Evolutionary conservation across 148 eudicot species (phyloP), one percentile per base, ranked within the genome.

Genomic region (Pharnaceum exiguum): DNA sequence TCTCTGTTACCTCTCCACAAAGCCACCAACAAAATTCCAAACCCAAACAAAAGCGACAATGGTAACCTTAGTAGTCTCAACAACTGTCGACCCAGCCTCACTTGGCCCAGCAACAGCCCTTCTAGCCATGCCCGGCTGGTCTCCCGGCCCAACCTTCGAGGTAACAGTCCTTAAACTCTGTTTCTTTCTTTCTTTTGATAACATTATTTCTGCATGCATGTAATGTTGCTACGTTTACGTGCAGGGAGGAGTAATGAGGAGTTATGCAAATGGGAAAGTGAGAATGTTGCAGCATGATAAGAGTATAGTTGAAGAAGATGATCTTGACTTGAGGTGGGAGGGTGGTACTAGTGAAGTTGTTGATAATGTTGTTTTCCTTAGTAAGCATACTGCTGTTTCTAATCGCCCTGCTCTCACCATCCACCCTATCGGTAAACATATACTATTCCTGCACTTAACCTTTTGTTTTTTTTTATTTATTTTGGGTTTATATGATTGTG

Each of bases 401-500:
- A 78, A 69, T 30, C 95, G 86, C 13, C 89, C 95, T 16, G 95
- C 95, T 22, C 82, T 86, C 40, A 86, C 95, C 13, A 60, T 86
- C 10, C 86, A 86, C 60, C 95, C 95, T 2, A 86, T 82, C 54
- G 95, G 89, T 83, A n/a, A n/a, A n/a, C n/a, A n/a, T n/a, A n/a
- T n/a, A 82, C 5, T 2, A 1, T 36, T 25, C 10, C 2, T 10
- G 4, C 0, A 18, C 22, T 23, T 33, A 1, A 19, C 2, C 29
- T 2, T 8, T 17, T 23, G 1, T 9, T 47, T 47, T 4, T 12
- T 0, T 26, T 12, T 7, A 4, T 21, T 27, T 25, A 10, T 28
- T 33, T 29, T 30, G 18, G 40, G 43, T 30, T 53, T 18, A n/a
- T 18, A 13, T 15, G 12, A 4, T 25, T 11, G 23, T 13, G 17